These are phyloP conservation scores for Gossypium stocksii DNA, from an alignment of 345 rosid species.

Conservation along the genomic window DNA sequence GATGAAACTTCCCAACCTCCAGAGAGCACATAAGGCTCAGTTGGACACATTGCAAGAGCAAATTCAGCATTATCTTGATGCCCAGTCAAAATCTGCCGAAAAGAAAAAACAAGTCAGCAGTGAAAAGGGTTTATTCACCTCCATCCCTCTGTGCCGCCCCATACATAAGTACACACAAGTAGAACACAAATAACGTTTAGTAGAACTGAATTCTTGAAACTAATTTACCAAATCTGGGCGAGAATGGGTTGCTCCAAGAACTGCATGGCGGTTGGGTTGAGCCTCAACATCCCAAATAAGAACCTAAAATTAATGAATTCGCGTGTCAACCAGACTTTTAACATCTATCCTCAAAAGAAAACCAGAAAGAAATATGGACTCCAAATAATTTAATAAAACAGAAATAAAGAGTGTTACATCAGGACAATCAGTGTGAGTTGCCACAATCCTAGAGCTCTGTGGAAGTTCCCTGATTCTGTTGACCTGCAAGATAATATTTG, in stretches of 20 bases:
- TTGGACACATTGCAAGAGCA: constrained; percentile 98
- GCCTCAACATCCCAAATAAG: constrained; percentile 99
- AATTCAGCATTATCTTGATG: constrained; percentile 99
- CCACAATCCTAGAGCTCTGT: constrained; percentile 84
- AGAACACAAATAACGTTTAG: background rate
- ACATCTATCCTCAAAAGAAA: background rate
- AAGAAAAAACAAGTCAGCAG: background rate
- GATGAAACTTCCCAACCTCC: constrained; percentile 58
- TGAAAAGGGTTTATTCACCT: background rate
- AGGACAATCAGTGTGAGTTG: constrained; percentile 99
- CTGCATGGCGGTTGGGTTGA: constrained; percentile 98
- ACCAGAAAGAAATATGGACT: background rate
- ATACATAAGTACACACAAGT: background rate
- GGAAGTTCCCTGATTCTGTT: constrained; percentile 99
- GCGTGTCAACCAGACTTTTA: background rate
- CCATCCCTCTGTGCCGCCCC: background rate
- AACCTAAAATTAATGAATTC: constrained; percentile 48
- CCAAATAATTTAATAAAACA: background rate
- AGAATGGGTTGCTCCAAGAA: constrained; percentile 85
- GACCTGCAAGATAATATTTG: constrained; percentile 49
- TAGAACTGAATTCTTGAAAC: background rate
- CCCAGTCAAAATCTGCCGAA: constrained; percentile 85
- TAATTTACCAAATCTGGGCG: constrained; percentile 85
- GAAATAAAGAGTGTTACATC: constrained; percentile 50
- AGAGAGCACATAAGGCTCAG: constrained; percentile 96